phyloP scores from a whole-genome alignment of 352 stramenopile genomes.

The Aphanomyces cochlioides region DNA sequence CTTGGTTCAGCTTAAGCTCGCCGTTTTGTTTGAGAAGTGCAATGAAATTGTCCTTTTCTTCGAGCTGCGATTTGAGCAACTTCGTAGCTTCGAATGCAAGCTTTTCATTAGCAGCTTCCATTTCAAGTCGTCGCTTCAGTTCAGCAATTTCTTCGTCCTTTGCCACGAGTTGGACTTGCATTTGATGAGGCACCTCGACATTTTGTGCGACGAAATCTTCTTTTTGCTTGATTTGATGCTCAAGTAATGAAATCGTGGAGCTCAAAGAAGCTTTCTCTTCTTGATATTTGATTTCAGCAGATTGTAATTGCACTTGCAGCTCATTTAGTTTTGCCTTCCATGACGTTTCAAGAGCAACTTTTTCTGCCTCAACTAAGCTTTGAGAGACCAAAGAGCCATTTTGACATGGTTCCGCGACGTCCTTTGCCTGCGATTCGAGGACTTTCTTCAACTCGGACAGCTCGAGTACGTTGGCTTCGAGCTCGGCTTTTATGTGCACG shows the following conservation, averaged over 20 bases:
- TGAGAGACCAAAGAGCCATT: too few species aligned
- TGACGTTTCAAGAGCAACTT: background rate
- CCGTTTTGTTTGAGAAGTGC: conserved; percentile 7
- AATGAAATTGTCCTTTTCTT: conserved; percentile 13
- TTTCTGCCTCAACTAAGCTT: background rate
- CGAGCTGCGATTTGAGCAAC: conserved; percentile 13
- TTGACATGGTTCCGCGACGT: too few species aligned
- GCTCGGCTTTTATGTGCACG: too few species aligned
- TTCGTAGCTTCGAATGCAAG: conserved; percentile 16
- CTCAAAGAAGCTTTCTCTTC: background rate
- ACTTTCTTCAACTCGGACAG: background rate
- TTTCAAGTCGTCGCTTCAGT: background rate
- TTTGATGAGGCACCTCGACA: too few species aligned
- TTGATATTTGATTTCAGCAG: background rate
- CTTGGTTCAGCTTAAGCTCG: background rate
- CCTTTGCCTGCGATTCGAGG: background rate
- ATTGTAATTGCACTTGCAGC: background rate
- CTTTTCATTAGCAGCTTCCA: conserved; percentile 14
- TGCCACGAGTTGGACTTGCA: background rate
- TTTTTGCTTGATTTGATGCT: background rate
- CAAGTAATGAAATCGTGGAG: background rate
- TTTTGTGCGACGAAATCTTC: background rate
- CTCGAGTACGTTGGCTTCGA: too few species aligned
- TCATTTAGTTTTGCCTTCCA: background rate
- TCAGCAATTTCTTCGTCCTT: conserved; percentile 5